Conservation (phyloP, 1,284 basidiomycete genomes). For the Leccinum solheimii region DNA sequence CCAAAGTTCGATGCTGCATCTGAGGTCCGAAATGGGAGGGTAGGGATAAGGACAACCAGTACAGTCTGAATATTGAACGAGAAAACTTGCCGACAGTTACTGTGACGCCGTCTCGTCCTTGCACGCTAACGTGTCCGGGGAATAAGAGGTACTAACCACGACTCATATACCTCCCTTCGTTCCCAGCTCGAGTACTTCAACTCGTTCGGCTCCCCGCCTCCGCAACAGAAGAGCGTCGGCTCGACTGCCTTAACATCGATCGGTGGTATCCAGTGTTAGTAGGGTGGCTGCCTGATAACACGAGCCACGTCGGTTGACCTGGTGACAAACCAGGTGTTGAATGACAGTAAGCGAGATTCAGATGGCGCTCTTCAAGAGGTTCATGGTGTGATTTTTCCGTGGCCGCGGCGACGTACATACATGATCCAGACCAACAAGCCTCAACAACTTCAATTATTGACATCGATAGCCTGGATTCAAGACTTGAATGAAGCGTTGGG, state of each 20-base stretch:
- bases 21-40: too few relatives aligned
- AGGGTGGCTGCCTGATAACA: too few relatives aligned
- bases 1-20: too few relatives aligned
- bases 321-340: neutral
- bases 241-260: neutral
- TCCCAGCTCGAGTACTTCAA: too few relatives aligned
- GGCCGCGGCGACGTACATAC: neutral
- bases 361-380: neutral
- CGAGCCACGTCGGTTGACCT: neutral
- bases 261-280: too few relatives aligned
- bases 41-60: too few relatives aligned
- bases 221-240: neutral
- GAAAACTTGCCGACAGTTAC: too few relatives aligned
- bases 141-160: neutral
- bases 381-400: neutral
- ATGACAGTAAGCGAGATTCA: neutral
- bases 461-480: neutral
- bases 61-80: too few relatives aligned
- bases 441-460: neutral
- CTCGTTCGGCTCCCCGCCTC: neutral
- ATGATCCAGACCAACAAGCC: neutral
- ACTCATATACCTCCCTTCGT: neutral
- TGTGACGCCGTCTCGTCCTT: too few relatives aligned
- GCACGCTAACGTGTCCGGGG: neutral
- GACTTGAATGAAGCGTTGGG: neutral